Base-by-base conservation (phyloP, 2,329 filamentous ascomycete genomes). In the Botrytis fabae region DNA sequence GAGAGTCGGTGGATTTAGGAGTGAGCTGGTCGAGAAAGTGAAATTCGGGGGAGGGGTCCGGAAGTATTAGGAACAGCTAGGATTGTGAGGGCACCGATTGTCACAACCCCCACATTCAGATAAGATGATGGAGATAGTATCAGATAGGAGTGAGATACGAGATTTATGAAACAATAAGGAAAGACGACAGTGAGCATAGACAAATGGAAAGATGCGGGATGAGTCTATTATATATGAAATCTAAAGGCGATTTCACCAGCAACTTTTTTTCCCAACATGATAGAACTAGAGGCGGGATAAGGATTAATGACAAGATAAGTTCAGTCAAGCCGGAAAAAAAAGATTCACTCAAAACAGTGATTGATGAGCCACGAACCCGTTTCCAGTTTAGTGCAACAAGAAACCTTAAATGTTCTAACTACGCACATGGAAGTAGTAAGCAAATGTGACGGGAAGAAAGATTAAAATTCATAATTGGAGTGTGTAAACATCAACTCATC, bases 11-110 rank as follows among this genome's bases (percentile, higher is more conserved):
- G 12, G 2, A 20, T 69, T 5, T 57, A 32, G 54, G 54, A 66
- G 51, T 35, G 32, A 61, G 38, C 32, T 46, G 38, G 44, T 60
- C 10, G n/a, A 69, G n/a, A 75, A 62, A 65, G 40, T 65, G 28
- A 44, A 62, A 40, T 35, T 74, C 25, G n/a, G 62, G 71, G 77
- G 75, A 77, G 65, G 76, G 76, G 77, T 72, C 75, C 74, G 75
- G 73, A 63, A 51, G 48, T 44, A 74, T 75, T 74, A 76, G 75
- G 73, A 73, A 71, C 71, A 60, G 4, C 61, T 62, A 64, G 57
- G 44, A 32, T 54, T 51, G 51, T 57, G 51, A 32, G 51, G 16
- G 51, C 51, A 57, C 32, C 18, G 40, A 69, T 22, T 59, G n/a
- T 60, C 61, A 63, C 42, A 40, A 32, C 42, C 35, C 35, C 65